Base-by-base conservation (phyloP, 257 asterid genomes). In the Przewalskia tangutica region DNA sequence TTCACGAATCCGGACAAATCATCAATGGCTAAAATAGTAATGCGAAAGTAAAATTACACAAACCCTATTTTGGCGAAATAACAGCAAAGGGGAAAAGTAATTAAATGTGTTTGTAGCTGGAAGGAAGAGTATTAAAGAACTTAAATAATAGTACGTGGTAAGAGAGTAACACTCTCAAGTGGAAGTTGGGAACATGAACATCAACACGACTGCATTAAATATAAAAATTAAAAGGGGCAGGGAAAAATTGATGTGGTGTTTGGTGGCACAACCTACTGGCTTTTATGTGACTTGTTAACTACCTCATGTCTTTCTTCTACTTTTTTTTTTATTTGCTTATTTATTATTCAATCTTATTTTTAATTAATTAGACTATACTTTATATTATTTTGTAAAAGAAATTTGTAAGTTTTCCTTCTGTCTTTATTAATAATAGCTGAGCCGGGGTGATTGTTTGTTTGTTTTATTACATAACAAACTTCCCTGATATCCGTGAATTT, bases 231-330 rank as follows among this genome's bases (percentile, higher is more conserved):
- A 73, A 73, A 48, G 9, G 56, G 59, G 20, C 0, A 34, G 7
- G 2, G 11, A 50, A 75, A 75, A 20, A 75, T 75, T 75, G 18
- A 75, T 50, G 79, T 71, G 11, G 40, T 5, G 59, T 71, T 71
- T 71, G 79, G 79, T 71, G 62, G 36, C 80, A 23, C 60, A 50
- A 50, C 80, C 80, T 50, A 50, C 80, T 75, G 23, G 60, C 44
- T 75, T 75, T 75, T 50, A 75, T 75, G 80, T 75, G 80, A 75
- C 46, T 75, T 75, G 8, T 13, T 75, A 75, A 23, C 80, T 50
- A 50, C 62, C 78, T 23, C 3, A 73, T n/a, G 4, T 5, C 14
- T 10, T 11, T 27, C 3, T 27, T 63, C 9, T 4, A 3, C 36
- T 60, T 60, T 17, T 2, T n/a, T 58, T 7, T n/a, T n/a, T 27